Conservation (phyloP, 2,329 filamentous ascomycete genomes). For the Botrytis hyacinthi region DNA sequence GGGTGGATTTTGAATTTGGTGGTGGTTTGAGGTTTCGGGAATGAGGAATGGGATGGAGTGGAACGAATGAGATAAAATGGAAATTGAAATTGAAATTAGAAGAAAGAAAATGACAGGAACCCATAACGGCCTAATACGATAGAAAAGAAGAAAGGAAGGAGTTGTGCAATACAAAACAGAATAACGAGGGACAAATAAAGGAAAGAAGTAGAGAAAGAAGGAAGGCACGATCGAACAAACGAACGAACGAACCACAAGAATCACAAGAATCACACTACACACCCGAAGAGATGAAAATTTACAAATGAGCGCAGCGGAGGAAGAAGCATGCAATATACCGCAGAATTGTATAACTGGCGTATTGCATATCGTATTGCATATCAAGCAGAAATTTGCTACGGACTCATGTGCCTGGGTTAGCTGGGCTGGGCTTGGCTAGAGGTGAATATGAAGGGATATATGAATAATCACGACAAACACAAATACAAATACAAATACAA, state of each 20-base stretch:
- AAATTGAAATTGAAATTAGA: rapidly evolving
- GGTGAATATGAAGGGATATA: not conserved
- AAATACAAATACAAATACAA: not conserved
- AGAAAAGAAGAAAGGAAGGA: not conserved
- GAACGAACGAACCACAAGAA: too few relatives aligned
- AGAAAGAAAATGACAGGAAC: not conserved
- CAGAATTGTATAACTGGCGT: not conserved
- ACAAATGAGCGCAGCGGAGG: not conserved
- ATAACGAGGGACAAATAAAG: too few relatives aligned
- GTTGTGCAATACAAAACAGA: too few relatives aligned
- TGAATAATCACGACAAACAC: not conserved
- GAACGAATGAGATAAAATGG: too few relatives aligned
- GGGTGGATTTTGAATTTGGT: not conserved
- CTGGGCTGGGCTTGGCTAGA: not conserved
- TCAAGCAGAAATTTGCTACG: too few relatives aligned
- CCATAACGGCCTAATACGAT: not conserved
- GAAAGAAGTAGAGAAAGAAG: too few relatives aligned
- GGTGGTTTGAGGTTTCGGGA: not conserved
- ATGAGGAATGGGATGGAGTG: too few relatives aligned
- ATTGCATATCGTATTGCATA: not conserved
- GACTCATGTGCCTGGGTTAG: too few relatives aligned
- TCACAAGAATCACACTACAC: too few relatives aligned
- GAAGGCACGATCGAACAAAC: too few relatives aligned
- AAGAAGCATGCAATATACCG: not conserved
- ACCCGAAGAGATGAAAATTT: too few relatives aligned